A percentile compares a stretch with the other conserved stretches of the same genome.
These are phyloP conservation scores for Amanita inopinata DNA, from an alignment of 768 basidiomycete genomes.

Conservation along the genomic window DNA sequence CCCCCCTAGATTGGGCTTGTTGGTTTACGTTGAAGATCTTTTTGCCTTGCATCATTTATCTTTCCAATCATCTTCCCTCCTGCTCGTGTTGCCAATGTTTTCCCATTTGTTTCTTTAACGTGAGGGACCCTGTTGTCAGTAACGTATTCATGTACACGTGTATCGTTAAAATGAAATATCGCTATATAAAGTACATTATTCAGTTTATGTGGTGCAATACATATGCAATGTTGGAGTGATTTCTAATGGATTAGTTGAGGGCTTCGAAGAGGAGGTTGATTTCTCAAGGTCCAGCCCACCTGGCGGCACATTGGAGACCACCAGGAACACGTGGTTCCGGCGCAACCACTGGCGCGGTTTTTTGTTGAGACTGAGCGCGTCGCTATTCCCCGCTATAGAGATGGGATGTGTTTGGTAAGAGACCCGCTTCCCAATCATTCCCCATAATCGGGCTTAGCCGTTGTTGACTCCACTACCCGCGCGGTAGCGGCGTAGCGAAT, in stretches of 20 bases:
- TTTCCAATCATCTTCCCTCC: conserved; percentile 4
- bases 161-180: neutral
- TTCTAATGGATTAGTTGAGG: neutral
- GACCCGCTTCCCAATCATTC: too few species aligned
- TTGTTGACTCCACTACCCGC: conserved; percentile 2
- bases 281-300: too few species aligned
- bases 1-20: conserved; percentile 4
- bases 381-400: too few species aligned
- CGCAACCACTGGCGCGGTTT: conserved; percentile 1
- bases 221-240: neutral
- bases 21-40: conserved; percentile 4
- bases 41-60: conserved; percentile 4
- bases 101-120: conserved; percentile 2
- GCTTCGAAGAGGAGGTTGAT: too few species aligned
- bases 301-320: too few species aligned
- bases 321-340: conserved; percentile 5
- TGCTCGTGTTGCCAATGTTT: conserved; percentile 6
- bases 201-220: too few species aligned
- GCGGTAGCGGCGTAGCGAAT: conserved; percentile 10
- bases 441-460: neutral
- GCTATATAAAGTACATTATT: neutral
- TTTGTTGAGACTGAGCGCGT: too few species aligned
- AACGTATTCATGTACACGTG: conserved; percentile 7
- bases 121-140: conserved; percentile 9
- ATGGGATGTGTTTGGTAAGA: too few species aligned